Conservation (phyloP, 2,329 filamentous ascomycete species). For the Penicillium sp. region DNA sequence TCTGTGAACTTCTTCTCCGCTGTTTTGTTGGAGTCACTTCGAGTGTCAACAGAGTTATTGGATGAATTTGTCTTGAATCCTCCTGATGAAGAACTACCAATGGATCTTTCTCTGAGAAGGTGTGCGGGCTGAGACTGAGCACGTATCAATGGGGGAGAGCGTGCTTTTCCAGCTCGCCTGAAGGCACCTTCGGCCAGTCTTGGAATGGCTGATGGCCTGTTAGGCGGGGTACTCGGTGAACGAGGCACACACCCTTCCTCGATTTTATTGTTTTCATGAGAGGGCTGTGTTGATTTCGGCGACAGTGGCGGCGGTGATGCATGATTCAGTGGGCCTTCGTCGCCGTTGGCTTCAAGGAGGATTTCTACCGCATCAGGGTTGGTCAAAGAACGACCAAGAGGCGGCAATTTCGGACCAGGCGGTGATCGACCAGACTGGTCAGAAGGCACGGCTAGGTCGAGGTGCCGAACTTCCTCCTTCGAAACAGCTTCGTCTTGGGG, state of each 20-base stretch:
- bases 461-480: constrained; percentile 58
- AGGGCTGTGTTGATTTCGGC: background rate
- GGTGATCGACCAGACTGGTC: constrained; percentile 25
- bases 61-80: constrained; percentile 24
- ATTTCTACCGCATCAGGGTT: constrained; percentile 3
- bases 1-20: constrained; percentile 76
- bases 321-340: constrained; percentile 8
- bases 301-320: constrained; percentile 6
- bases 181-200: constrained; percentile 38
- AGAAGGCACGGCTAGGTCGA: constrained; percentile 57
- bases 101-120: constrained; percentile 30
- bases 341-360: constrained; percentile 5
- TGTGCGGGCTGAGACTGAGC: constrained; percentile 53
- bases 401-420: constrained; percentile 7
- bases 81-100: constrained; percentile 20
- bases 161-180: constrained; percentile 37
- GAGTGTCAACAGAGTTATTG: constrained; percentile 21
- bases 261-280: constrained; percentile 8
- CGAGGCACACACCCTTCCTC: constrained; percentile 14
- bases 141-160: constrained; percentile 50
- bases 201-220: constrained; percentile 40
- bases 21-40: constrained; percentile 33
- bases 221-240: constrained; percentile 25
- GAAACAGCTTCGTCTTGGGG: constrained; percentile 31
- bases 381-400: constrained; percentile 9